Evolutionary conservation across 805 yeast genomes (phyloP).

Genomic region (Candida bentonensis): DNA sequence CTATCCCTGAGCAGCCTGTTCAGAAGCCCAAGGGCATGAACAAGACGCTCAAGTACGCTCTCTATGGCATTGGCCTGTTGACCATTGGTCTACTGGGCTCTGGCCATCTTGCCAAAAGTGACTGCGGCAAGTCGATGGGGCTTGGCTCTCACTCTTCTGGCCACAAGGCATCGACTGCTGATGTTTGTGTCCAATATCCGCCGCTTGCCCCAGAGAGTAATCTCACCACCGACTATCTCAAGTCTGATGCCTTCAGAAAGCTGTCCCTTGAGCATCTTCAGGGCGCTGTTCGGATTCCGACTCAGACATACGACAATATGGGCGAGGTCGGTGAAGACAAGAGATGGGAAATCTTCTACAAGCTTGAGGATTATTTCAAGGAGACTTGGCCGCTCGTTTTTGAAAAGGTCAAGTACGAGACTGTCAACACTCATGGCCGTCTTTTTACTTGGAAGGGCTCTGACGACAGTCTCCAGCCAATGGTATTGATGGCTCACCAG

Average conservation of each 20-base stretch:
- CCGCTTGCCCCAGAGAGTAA: not conserved
- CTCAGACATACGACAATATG: conserved; percentile 47
- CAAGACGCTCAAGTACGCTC: not conserved
- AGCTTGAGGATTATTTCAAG: conserved; percentile 41
- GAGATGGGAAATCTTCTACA: conserved; percentile 33
- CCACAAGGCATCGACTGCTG: not conserved
- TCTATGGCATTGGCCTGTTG: not conserved
- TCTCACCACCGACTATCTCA: not conserved
- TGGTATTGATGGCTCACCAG: conserved; percentile 57
- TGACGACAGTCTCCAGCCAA: conserved; percentile 38
- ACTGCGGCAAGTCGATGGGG: not conserved
- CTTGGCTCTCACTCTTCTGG: not conserved
- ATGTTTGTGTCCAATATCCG: not conserved
- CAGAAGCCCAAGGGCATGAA: not conserved
- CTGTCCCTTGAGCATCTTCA: conserved; percentile 9
- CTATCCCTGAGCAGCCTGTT: not conserved
- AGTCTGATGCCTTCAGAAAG: conserved; percentile 4
- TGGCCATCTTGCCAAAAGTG: not conserved
- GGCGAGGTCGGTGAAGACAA: conserved; percentile 32
- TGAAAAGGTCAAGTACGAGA: conserved; percentile 27
- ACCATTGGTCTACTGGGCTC: not conserved
- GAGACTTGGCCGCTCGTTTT: conserved; percentile 41
- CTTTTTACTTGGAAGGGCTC: conserved; percentile 50
- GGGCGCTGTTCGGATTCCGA: conserved; percentile 51
- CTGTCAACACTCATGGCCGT: conserved; percentile 47